Base-by-base conservation (phyloP, 2,329 filamentous ascomycete species). In the Exophiala calicioides region DNA sequence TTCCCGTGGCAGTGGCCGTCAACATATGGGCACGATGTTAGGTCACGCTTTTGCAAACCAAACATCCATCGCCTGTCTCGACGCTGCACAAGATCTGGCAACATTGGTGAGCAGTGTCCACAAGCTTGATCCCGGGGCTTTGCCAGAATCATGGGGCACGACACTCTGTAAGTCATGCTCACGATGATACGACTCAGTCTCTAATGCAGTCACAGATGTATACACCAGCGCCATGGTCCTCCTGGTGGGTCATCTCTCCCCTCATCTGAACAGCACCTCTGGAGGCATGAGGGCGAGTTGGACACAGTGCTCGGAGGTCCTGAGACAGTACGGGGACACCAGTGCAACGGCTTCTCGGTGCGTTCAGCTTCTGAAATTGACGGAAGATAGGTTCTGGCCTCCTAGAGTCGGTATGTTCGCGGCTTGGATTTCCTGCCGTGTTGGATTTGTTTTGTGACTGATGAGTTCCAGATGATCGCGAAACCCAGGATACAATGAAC, bases 201-300 rank as follows among this genome's bases (percentile, higher is more conserved):
- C n/a, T n/a, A n/a, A n/a, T n/a, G n/a, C n/a, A n/a, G n/a, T 27
- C 24, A 7, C 20, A 37, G 34, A 37, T 13, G 18, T 41, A 19
- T 41, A 41, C 20, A 41, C 26, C 9, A 31, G 38, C 16, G 38
- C 26, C 16, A 41, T 41, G 38, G 27, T 31, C 9, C 27, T 41
- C 3, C 29, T 41, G n/a, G 16, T 41, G 21, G 15, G 33, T 24
- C 38, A 29, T 8, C n/a, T n/a, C n/a, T n/a, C n/a, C n/a, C n/a
- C n/a, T n/a, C 38, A 41, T 20, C 23, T 15, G 12, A 13, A 12
- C 6, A 30, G n/a, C 6, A 21, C 19, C 19, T 13, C 20, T 18
- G 21, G 27, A 6, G 26, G 33, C 7, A 15, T 9, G 12, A 41
- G 15, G 15, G 10, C 15, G 2, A 13, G 18, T 13, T 41, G 38